Base-by-base conservation (phyloP, 2,329 filamentous ascomycete genomes). In the Monosporascus cannonballus region DNA sequence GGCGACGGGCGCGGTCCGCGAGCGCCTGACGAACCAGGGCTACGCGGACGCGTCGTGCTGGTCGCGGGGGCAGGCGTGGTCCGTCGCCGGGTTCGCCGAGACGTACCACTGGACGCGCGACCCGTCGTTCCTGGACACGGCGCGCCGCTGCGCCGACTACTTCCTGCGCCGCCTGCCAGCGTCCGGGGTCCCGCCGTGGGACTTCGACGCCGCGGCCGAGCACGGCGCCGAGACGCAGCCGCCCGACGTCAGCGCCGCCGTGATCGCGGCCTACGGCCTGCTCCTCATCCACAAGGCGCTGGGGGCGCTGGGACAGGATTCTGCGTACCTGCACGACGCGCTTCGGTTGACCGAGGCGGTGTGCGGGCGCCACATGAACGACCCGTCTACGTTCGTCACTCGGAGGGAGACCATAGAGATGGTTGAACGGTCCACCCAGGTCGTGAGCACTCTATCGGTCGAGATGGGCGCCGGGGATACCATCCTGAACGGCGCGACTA, bases 61-160 rank as follows among this genome's bases (percentile, higher is more conserved):
- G 76, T 64, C 70, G 5, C 68, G 76, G 3, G 76, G 76, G 0
- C 76, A 79, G 52, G 74, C 74, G 0, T 79, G 76, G 76, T 70
- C 71, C 0, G 73, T 78, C 3, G 67, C 71, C 47, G 76, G 76
- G 0, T 78, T 77, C 51, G 70, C 70, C 0, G 70, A 77, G 57
- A 71, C 71, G 0, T 77, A 75, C 50, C 57, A 59, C n/a, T 77
- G 75, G 74, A 78, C 73, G 0, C 65, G 67, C 11, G 70, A 75
- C 25, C 42, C 38, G 0, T 64, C 63, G 1, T 78, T 76, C 52
- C 65, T 78, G 1, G 57, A 68, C 0, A 76, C 76, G 3, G 71
- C 77, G 0, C 62, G 67, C 3, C 58, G 62, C 3, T 73, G 74
- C 39, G 75, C 75, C 1, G 66, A 76, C 30, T 76, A 75, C 52